Evolutionary conservation across 2,329 filamentous ascomycete species (phyloP).

Genomic region (Aspergillus jensenii): DNA sequence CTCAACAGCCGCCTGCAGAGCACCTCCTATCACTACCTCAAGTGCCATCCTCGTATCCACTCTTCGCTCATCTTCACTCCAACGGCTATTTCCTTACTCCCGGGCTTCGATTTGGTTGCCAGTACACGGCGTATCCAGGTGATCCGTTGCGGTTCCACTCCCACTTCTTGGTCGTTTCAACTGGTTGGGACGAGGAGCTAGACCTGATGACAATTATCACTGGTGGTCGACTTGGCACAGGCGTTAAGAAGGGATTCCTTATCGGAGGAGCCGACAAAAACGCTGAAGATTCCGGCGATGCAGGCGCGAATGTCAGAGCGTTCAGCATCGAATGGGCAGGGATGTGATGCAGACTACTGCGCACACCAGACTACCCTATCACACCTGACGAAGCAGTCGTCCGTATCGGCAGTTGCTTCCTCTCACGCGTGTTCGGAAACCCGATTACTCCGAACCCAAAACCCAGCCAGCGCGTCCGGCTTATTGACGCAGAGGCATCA

Average conservation of each 20-base stretch:
- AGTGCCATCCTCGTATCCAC: slow-evolving; percentile 60
- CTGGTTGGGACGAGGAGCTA: slow-evolving; percentile 85
- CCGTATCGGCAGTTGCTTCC: not conserved
- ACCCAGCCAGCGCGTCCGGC: not conserved
- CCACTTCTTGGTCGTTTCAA: slow-evolving; percentile 83
- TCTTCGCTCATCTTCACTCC: slow-evolving; percentile 78
- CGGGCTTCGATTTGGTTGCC: slow-evolving; percentile 88
- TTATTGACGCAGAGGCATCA: too few species aligned
- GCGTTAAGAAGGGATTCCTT: slow-evolving; percentile 93
- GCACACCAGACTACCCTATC: not conserved
- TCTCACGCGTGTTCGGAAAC: not conserved
- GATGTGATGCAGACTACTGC: slow-evolving; percentile 59
- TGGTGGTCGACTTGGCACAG: slow-evolving; percentile 84
- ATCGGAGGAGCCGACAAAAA: slow-evolving; percentile 66
- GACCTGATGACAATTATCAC: slow-evolving; percentile 80
- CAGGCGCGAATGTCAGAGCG: slow-evolving; percentile 54
- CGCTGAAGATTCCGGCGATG: slow-evolving; percentile 36
- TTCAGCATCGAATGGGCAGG: slow-evolving; percentile 94
- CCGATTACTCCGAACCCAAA: not conserved
- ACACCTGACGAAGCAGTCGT: not conserved
- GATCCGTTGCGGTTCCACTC: slow-evolving; percentile 94
- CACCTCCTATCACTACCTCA: slow-evolving; percentile 31
- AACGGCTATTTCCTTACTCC: slow-evolving; percentile 85
- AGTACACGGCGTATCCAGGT: slow-evolving; percentile 93
- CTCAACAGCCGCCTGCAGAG: slow-evolving; percentile 28